phyloP scores from a whole-genome alignment of 495 filamentous ascomycete species.

The Choiromyces venosus region DNA sequence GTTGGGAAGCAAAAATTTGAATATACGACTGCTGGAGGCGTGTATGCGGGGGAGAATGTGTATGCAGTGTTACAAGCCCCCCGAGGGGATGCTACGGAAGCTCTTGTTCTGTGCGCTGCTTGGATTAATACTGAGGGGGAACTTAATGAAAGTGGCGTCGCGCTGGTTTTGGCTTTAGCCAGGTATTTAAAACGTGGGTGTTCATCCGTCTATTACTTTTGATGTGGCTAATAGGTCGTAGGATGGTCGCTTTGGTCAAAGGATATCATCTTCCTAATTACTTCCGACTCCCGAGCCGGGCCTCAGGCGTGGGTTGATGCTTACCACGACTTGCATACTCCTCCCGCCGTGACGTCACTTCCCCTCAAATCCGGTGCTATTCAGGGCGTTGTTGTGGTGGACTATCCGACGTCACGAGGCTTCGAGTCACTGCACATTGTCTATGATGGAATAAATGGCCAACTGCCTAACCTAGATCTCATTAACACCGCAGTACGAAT shows the following conservation, averaged over 20 bases:
- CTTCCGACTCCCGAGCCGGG: slow-evolving; percentile 80
- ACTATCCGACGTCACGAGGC: slow-evolving; percentile 76
- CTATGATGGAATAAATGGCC: slow-evolving; percentile 93
- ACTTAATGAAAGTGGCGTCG: slow-evolving; percentile 79
- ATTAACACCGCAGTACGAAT: slow-evolving; percentile 90
- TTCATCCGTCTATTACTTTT: background rate
- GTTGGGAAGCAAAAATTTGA: slow-evolving; percentile 76
- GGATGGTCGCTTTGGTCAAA: slow-evolving; percentile 98
- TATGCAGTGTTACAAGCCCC: slow-evolving; percentile 95
- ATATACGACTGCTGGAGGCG: slow-evolving; percentile 67
- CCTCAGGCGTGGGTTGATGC: slow-evolving; percentile 97
- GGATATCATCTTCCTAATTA: slow-evolving; percentile 89
- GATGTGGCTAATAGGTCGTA: slow-evolving; percentile 35
- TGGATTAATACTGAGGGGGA: slow-evolving; percentile 78
- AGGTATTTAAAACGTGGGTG: slow-evolving; percentile 80
- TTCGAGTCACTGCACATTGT: slow-evolving; percentile 85
- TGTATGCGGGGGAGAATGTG: slow-evolving; percentile 76
- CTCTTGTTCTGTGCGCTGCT: slow-evolving; percentile 82
- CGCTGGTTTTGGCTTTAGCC: slow-evolving; percentile 75
- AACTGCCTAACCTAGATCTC: slow-evolving; percentile 89
- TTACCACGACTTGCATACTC: slow-evolving; percentile 80
- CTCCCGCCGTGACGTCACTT: slow-evolving; percentile 61
- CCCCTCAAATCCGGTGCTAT: slow-evolving; percentile 87
- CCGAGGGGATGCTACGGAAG: slow-evolving; percentile 94
- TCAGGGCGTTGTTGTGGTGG: slow-evolving; percentile 88